phyloP scores from a whole-genome alignment of 2,329 filamentous ascomycete genomes.

The Nemania sp. region DNA sequence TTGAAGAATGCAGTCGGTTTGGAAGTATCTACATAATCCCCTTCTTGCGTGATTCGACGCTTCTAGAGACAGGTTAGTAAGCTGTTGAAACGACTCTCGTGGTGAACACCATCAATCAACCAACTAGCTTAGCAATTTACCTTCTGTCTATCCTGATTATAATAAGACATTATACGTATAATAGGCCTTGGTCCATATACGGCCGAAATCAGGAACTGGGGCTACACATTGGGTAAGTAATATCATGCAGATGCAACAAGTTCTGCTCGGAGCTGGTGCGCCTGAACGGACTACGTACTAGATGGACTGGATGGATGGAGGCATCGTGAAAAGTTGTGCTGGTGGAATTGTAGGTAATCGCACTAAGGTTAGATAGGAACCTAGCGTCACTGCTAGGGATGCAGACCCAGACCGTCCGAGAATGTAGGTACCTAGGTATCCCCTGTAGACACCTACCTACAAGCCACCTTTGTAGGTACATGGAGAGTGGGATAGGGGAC shows the following conservation, averaged over 20 bases:
- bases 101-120: background rate
- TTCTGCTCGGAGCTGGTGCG: too few species aligned
- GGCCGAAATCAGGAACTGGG: background rate
- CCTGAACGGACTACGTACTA: background rate
- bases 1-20: conserved; percentile 72
- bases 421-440: too few species aligned
- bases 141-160: conserved; percentile 37
- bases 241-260: background rate
- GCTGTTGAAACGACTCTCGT: background rate
- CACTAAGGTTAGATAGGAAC: too few species aligned
- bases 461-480: too few species aligned
- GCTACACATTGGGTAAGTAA: background rate
- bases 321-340: conserved; percentile 24
- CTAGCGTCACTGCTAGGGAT: too few species aligned
- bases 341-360: conserved; percentile 37
- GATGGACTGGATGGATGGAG: too few species aligned
- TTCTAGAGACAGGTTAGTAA: conserved; percentile 45
- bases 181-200: background rate
- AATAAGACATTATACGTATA: conserved; percentile 30
- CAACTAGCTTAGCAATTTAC: conserved; percentile 19
- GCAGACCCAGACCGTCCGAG: too few species aligned
- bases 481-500: too few species aligned
- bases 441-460: background rate
- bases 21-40: conserved; percentile 55
- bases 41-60: conserved; percentile 52